These are phyloP conservation scores for Tylopilus sp. DNA, from an alignment of 768 basidiomycete species.

Conservation along the genomic window DNA sequence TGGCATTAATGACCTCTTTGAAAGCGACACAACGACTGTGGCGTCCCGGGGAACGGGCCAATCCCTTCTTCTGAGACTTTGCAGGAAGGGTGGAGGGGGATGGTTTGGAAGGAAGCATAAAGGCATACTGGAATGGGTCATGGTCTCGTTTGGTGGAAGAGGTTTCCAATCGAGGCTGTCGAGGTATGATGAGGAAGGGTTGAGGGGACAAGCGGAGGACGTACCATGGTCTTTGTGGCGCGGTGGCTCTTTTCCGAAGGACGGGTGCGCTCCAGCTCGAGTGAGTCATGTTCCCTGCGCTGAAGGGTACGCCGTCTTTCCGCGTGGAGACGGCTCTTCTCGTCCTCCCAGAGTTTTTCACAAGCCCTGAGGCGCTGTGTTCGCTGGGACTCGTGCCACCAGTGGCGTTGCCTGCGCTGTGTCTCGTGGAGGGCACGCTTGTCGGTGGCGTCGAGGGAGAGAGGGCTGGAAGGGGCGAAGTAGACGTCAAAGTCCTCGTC, in stretches of 20 bases:
- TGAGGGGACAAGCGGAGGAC: background rate
- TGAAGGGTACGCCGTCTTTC: constrained; percentile 35
- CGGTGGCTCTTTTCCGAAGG: constrained; percentile 16
- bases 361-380: constrained; percentile 42
- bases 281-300: constrained; percentile 29
- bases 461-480: constrained; percentile 39
- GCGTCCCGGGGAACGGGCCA: constrained; percentile 8
- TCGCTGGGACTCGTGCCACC: constrained; percentile 34
- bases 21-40: constrained; percentile 45
- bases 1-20: constrained; percentile 52
- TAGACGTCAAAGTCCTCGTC: constrained; percentile 43
- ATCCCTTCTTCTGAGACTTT: constrained; percentile 7
- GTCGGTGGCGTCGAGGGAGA: constrained; percentile 42
- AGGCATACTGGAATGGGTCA: constrained; percentile 32
- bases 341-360: constrained; percentile 47
- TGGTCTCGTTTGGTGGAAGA: constrained; percentile 15
- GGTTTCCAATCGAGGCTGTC: constrained; percentile 18
- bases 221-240: constrained; percentile 15
- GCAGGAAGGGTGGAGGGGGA: constrained; percentile 22
- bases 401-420: constrained; percentile 34
- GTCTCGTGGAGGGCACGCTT: constrained; percentile 38
- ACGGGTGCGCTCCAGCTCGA: constrained; percentile 29
- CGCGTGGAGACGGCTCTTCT: constrained; percentile 41
- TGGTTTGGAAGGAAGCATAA: constrained; percentile 27
- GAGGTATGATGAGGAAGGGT: constrained; percentile 1